Evolutionary conservation across 495 filamentous ascomycete species (phyloP), one percentile per base, ranked within the genome.

Genomic region (Xylaria longipes): DNA sequence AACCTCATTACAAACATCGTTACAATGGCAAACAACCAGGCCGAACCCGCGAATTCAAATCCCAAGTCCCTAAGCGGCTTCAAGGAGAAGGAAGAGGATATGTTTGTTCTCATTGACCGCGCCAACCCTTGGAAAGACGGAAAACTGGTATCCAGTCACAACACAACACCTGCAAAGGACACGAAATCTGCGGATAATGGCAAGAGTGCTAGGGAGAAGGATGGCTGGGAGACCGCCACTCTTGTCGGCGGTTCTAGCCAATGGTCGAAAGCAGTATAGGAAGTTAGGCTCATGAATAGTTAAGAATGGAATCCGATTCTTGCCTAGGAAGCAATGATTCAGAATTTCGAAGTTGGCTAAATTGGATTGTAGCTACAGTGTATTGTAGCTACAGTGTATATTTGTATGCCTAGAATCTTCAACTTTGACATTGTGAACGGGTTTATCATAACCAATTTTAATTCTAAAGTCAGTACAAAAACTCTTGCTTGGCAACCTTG

Each of bases 61-160:
- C 60, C 11, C 14, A 27, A 17, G 43, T 39, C 70, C 35, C 52
- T 33, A 39, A 48, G 17, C 22, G 29, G 29, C 35, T 17, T 52
- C 48, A 62, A 72, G n/a, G 62, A 57, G 8, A 65, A 46, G 39
- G 62, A 65, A 50, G 62, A 65, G 22, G 62, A 65, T 17, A 65
- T 31, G 43, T 65, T 33, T 35, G 62, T 65, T 5, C 62, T 65
- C 17, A 65, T 65, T 17, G 41, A 35, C 43, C 39, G 43, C 15
- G 37, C n/a, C 25, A 65, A 65, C 17, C 37, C 25, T 7, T 65
- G 62, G 43, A 65, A 65, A 48, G 62, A 65, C 20, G 62, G 43
- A 29, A 65, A 65, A 29, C 27, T 65, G 1, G 62, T 65, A 33
- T 65, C 62, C 2, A 48, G 41, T 29, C 17, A 29, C 29, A n/a